Evolutionary conservation across 2,329 filamentous ascomycete species (phyloP).

Genomic region (Lachnellula occidentalis): DNA sequence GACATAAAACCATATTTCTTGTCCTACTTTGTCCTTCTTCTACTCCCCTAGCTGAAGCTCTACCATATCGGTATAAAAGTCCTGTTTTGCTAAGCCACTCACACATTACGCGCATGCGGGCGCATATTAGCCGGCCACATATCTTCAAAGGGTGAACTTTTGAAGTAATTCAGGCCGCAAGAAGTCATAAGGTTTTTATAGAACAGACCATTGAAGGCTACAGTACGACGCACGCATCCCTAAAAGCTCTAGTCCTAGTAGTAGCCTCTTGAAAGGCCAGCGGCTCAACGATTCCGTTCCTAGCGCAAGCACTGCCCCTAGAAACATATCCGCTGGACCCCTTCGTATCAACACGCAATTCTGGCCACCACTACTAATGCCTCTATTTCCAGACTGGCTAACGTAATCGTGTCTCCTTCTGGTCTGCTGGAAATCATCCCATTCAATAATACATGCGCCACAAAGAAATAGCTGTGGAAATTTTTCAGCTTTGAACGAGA

Average conservation of each 20-base stretch:
- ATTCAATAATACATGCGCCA: conserved; percentile 4
- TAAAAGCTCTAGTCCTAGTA: not conserved
- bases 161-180: not conserved
- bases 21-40: too few relatives aligned
- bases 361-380: not conserved
- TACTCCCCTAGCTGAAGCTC: not conserved
- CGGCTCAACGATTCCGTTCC: not conserved
- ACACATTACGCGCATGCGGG: not conserved
- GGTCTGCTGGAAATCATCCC: not conserved
- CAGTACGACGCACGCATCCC: conserved; percentile 3
- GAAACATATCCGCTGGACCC: too few relatives aligned
- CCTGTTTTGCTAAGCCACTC: not conserved
- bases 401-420: not conserved
- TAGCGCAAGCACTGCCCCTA: not conserved
- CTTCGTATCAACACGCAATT: not conserved
- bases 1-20: too few relatives aligned
- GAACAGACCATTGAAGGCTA: conserved; percentile 4
- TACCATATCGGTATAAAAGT: not conserved
- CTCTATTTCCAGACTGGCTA: not conserved
- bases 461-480: conserved; percentile 1
- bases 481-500: not conserved
- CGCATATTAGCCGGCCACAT: not conserved
- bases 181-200: not conserved
- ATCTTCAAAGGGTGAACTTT: not conserved
- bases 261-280: too few relatives aligned